A percentile compares a stretch with the other conserved stretches of the same genome.
Conservation (phyloP, 2,329 filamentous ascomycete species). For the Drechslera avenae region DNA sequence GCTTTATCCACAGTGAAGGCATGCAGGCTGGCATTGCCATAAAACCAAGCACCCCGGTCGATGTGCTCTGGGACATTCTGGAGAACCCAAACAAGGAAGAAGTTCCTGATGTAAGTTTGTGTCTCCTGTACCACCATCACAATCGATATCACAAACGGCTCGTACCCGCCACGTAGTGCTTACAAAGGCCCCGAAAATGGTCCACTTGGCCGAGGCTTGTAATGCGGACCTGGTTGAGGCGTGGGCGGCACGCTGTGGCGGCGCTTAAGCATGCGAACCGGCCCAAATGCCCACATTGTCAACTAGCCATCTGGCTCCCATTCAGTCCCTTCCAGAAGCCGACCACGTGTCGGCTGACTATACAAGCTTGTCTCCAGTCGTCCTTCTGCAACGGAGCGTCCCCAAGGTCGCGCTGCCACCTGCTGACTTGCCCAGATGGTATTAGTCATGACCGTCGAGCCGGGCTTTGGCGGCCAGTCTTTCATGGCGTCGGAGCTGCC, state of each 20-base stretch:
- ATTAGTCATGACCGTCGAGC: slow-evolving; percentile 96
- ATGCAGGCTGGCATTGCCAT: slow-evolving; percentile 94
- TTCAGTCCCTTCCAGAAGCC: slow-evolving; percentile 24
- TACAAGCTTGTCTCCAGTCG: slow-evolving; percentile 16
- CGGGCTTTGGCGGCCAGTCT: slow-evolving; percentile 96
- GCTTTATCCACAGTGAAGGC: slow-evolving; percentile 85
- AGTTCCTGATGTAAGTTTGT: slow-evolving; percentile 77
- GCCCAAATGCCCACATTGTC: slow-evolving; percentile 16
- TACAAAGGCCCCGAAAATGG: slow-evolving; percentile 18
- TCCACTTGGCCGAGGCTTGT: slow-evolving; percentile 17
- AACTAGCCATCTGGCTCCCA: slow-evolving; percentile 19
- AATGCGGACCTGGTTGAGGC: slow-evolving; percentile 31
- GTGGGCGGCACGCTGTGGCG: slow-evolving; percentile 35
- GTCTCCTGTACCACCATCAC: slow-evolving; percentile 10
- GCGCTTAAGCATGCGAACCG: slow-evolving; percentile 41
- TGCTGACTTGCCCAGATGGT: slow-evolving; percentile 73
- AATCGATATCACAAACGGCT: slow-evolving; percentile 23
- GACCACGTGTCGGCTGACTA: slow-evolving; percentile 14
- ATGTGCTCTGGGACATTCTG: slow-evolving; percentile 89
- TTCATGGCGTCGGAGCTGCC: slow-evolving; percentile 97
- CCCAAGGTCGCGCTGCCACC: slow-evolving; percentile 9
- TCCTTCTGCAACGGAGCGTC: slow-evolving; percentile 1
- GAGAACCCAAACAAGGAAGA: slow-evolving; percentile 75
- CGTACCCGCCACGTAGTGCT: slow-evolving; percentile 20
- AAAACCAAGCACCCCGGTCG: slow-evolving; percentile 88